phyloP scores from a whole-genome alignment of 2,329 filamentous ascomycete species.

The Curvularia sp. region DNA sequence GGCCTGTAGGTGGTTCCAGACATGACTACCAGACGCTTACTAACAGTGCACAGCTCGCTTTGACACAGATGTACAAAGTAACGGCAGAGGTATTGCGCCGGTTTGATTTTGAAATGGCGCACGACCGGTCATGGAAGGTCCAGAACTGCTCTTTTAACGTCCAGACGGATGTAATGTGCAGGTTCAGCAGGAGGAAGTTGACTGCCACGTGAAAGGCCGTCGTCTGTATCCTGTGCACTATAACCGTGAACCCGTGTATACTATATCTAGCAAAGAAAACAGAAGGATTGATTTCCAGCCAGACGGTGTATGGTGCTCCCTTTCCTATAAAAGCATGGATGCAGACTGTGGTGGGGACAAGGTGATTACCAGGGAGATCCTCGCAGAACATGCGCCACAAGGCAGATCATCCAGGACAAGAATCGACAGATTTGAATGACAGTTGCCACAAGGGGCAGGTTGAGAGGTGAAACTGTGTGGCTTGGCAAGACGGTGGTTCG shows the following conservation, averaged over 20 bases:
- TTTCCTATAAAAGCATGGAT: background rate
- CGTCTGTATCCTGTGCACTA: too few relatives aligned
- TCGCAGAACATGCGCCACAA: constrained; percentile 23
- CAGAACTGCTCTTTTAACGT: constrained; percentile 30
- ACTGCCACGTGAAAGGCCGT: background rate
- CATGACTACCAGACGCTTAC: background rate
- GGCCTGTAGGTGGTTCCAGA: constrained; percentile 51
- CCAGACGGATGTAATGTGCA: constrained; percentile 28
- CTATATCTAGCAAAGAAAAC: background rate
- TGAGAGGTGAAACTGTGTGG: constrained; percentile 18
- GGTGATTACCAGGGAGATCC: constrained; percentile 11
- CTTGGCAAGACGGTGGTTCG: constrained; percentile 17
- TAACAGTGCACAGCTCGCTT: constrained; percentile 13
- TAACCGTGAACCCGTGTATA: background rate
- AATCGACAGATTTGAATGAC: constrained; percentile 27
- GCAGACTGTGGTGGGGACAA: background rate
- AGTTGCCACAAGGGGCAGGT: constrained; percentile 33
- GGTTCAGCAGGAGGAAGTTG: constrained; percentile 11
- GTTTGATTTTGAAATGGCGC: constrained; percentile 28
- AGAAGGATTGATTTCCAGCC: background rate
- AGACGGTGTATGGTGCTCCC: background rate
- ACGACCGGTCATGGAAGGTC: constrained; percentile 32
- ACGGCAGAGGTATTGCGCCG: constrained; percentile 28
- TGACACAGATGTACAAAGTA: constrained; percentile 33
- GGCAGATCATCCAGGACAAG: constrained; percentile 36